Evolutionary conservation across 768 basidiomycete species (phyloP), one percentile per base, ranked within the genome.

Genomic region (Suillus tomentosus): DNA sequence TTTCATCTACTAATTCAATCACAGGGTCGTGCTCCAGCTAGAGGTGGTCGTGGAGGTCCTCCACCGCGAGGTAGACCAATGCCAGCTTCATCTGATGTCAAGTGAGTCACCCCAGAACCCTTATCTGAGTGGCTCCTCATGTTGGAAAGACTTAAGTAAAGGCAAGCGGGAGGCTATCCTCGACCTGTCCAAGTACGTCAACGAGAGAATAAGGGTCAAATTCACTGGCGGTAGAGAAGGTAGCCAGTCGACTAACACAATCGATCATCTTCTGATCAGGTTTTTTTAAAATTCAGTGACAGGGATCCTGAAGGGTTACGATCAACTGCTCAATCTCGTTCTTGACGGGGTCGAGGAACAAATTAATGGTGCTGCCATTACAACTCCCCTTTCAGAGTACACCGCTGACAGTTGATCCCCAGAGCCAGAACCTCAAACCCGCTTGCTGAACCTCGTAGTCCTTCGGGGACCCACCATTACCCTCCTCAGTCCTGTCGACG

Each of bases 191-290:
- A 96, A 96, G 76, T 99, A 97, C 71, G 91, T 91, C 60, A 92
- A 96, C 76, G 89, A 95, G 76, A 85, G 87, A 66, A 93, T 99
- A 73, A 81, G 94, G 62, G 95, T 99, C 72, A 98, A 97, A 78
- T 99, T 99, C 73, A 94, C 94, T n/a, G 97, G 97, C 51, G 96
- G 96, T 45, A 81, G 97, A 47, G 95, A 99, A 85, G 95, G 96
- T 93, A 65, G 59, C 64, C 17, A 27, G 71, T 71, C 4, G 2
- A 14, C 14, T 4, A 9, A 27, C 24, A n/a, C 48, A 37, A 14
- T 24, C 48, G 14, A 11, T 15, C 62, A 45, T 62, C 45, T 3
- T 45, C n/a, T n/a, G 5, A 50, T 62, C 39, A 67, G 56, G 10
- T 37, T 36, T 15, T 47, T 17, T 40, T 40, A 27, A 27, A 31